These are phyloP conservation scores for Pichia sp. DNA, from an alignment of 1,139 yeast genomes.

Conservation along the genomic window DNA sequence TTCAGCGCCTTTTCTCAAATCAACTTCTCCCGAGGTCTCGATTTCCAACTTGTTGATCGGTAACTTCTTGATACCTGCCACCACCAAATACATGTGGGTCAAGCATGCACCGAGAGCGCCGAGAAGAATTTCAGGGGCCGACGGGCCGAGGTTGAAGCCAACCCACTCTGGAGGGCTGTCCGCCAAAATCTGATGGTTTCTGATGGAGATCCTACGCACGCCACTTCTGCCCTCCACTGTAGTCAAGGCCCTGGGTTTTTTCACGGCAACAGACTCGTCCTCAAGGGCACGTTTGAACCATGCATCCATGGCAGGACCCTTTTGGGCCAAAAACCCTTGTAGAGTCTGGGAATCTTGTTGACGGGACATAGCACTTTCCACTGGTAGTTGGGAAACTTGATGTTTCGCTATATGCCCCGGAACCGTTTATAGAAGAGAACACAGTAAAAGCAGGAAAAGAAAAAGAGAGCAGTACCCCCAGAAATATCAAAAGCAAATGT, in stretches of 20 bases:
- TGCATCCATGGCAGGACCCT: conserved; percentile 9
- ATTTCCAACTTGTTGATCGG: conserved; percentile 8
- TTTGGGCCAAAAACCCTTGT: conserved; percentile 5
- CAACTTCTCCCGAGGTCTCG: conserved; percentile 9
- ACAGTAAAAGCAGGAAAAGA: not conserved
- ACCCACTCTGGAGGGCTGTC: conserved; percentile 10
- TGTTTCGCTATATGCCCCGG: too few relatives aligned
- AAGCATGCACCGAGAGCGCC: conserved; percentile 10
- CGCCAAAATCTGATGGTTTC: conserved; percentile 9
- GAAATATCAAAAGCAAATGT: too few relatives aligned
- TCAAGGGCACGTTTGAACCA: conserved; percentile 6
- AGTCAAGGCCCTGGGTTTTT: conserved; percentile 8
- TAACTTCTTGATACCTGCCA: conserved; percentile 8
- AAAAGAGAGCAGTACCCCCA: not conserved
- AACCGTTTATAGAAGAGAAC: not conserved
- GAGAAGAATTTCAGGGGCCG: conserved; percentile 10
- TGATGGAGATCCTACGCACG: conserved; percentile 7
- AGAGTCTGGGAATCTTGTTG: conserved; percentile 1
- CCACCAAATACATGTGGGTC: conserved; percentile 11
- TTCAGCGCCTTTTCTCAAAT: conserved; percentile 7
- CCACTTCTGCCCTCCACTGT: conserved; percentile 12
- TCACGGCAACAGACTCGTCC: conserved; percentile 6
- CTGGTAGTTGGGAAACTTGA: not conserved
- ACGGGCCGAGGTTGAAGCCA: conserved; percentile 9
- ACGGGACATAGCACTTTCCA: not conserved